A percentile compares a stretch with the other conserved stretches of the same genome.
These are phyloP conservation scores for Vitellaria paradoxa DNA, from an alignment of 179 eudicot genomes.

Conservation along the genomic window DNA sequence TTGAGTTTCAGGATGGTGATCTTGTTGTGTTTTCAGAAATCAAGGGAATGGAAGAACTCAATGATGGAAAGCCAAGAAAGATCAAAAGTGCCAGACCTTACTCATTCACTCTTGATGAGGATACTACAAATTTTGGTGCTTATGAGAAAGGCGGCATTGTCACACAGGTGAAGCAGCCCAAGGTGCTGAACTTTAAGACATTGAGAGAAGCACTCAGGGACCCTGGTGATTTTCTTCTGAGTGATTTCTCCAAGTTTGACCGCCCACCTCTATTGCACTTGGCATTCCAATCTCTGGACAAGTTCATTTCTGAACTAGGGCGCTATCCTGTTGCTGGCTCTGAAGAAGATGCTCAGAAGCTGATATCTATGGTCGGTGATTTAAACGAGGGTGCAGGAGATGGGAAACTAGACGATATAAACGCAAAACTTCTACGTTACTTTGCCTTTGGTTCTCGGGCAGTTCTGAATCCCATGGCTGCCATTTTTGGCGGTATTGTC, in stretches of 20 bases:
- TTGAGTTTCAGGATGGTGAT: conserved; percentile 98
- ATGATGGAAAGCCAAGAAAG: conserved; percentile 94
- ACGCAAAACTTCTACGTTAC: conserved; percentile 56
- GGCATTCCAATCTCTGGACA: conserved; percentile 90
- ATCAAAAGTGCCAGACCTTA: conserved; percentile 69
- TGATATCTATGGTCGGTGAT: conserved; percentile 52
- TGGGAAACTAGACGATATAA: conserved; percentile 60
- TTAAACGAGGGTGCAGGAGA: conserved; percentile 54
- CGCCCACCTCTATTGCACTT: conserved; percentile 86
- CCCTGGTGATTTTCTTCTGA: conserved; percentile 87
- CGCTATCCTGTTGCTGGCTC: conserved; percentile 86
- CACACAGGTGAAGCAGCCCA: conserved; percentile 88
- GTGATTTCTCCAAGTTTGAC: conserved; percentile 94
- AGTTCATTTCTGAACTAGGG: conserved; percentile 52
- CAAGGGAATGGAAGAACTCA: conserved; percentile 86
- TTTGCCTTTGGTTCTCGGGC: conserved; percentile 90
- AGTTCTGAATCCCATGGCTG: conserved; percentile 97
- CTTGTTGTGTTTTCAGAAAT: conserved; percentile 85
- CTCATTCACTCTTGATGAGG: conserved; percentile 83
- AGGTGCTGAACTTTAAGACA: conserved; percentile 76
- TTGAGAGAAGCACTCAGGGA: conserved; percentile 67
- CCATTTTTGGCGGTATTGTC: conserved; percentile 98
- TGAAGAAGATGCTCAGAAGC: conserved; percentile 82
- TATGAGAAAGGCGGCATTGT: conserved; percentile 95
- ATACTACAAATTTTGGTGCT: conserved; percentile 60